Evolutionary conservation across 1,284 basidiomycete genomes (phyloP).

Genomic region (Schizophyllum amplum): DNA sequence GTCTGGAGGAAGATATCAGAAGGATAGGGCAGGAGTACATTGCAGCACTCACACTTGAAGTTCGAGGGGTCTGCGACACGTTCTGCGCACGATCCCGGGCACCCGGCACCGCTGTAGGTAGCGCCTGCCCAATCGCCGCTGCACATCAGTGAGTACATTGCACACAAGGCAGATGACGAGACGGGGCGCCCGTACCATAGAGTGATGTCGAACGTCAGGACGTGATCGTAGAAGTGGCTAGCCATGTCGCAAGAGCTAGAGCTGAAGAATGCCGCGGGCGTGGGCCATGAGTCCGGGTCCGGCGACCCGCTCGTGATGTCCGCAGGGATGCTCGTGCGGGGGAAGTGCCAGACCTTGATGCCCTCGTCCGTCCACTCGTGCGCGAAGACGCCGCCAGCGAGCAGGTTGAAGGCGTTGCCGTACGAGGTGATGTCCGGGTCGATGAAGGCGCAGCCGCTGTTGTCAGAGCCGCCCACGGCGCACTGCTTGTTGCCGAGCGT

Average conservation of each 20-base stretch:
- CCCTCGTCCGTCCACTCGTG: conserved; percentile 62
- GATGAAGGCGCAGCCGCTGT: conserved; percentile 61
- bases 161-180: not conserved
- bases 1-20: not conserved
- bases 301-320: conserved; percentile 10
- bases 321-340: conserved; percentile 34
- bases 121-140: conserved; percentile 8
- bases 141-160: not conserved
- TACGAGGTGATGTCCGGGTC: conserved; percentile 50
- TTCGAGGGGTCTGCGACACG: conserved; percentile 2
- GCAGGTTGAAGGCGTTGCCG: conserved; percentile 61
- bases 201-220: conserved; percentile 8
- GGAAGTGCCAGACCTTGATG: conserved; percentile 76
- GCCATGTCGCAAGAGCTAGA: conserved; percentile 3
- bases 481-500: conserved; percentile 36
- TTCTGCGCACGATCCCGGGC: conserved; percentile 5
- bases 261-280: conserved; percentile 4
- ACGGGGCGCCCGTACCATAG: not conserved
- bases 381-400: conserved; percentile 44
- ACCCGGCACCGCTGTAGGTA: not conserved
- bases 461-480: conserved; percentile 36
- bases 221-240: conserved; percentile 4
- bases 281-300: conserved; percentile 8
- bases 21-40: not conserved
- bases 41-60: not conserved